Base-by-base conservation (phyloP, 257 asterid genomes). In the Oldenlandia corymbosa region DNA sequence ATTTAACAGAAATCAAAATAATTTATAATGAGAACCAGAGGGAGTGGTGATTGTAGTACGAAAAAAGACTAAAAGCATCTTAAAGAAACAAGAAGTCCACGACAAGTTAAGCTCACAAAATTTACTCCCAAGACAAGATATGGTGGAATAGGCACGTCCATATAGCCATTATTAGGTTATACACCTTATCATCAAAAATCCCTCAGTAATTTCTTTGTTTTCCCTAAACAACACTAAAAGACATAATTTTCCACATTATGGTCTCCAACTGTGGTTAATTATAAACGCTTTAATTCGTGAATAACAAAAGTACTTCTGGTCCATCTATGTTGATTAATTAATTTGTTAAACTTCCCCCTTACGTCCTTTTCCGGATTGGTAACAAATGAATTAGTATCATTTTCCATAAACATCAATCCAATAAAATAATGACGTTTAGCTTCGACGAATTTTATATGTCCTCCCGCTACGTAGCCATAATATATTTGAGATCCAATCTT, bases 381-480 rank as follows among this genome's bases (percentile, higher is more conserved):
- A n/a, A n/a, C n/a, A n/a, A n/a, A n/a, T n/a, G n/a, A n/a, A n/a
- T n/a, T n/a, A n/a, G n/a, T n/a, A n/a, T n/a, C n/a, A n/a, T n/a
- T n/a, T n/a, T n/a, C n/a, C n/a, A n/a, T n/a, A n/a, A n/a, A n/a
- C n/a, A n/a, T n/a, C 14, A 43, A 42, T 14, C 45, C 45, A 41
- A 41, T 5, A 10, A 41, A 41, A 41, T 5, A 41, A 41, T 41
- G 13, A 4, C 45, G 2, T 14, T 10, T 14, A 14, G 39, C 30
- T 54, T n/a, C n/a, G n/a, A n/a, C n/a, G 24, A 24, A 60, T 60
- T n/a, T n/a, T n/a, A n/a, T 30, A 11, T 37, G 18, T 47, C 39
- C 50, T 27, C 71, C 65, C 75, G 14, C 28, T n/a, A 49, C 6
- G 13, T 41, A 41, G 45, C 45, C 45, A 10, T 1, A 41, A 41